A percentile compares a stretch with the other conserved stretches of the same genome.
These are phyloP conservation scores for Blastocystis hominis DNA, from an alignment of 352 stramenopile genomes.

Conservation along the genomic window DNA sequence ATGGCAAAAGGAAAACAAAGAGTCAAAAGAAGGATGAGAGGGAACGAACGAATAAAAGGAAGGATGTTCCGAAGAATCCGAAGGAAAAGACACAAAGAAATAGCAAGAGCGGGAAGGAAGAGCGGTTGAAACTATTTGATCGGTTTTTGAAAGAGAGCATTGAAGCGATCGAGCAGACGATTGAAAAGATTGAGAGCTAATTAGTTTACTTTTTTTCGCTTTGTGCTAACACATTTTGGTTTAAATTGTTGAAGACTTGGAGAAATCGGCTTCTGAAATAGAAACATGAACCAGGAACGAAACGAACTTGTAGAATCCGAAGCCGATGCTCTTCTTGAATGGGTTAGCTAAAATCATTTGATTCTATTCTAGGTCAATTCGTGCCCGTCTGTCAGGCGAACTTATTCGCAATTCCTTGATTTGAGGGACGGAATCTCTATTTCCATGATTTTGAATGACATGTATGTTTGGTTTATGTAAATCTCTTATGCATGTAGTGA, in stretches of 20 bases:
- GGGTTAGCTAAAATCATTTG: not conserved
- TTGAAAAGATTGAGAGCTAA: not conserved
- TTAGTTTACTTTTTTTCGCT: not conserved
- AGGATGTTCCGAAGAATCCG: too few species aligned
- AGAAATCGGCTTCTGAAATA: not conserved
- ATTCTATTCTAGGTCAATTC: conserved; percentile 19
- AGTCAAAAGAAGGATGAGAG: too few species aligned
- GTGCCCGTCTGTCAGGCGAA: not conserved
- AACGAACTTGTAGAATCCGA: not conserved
- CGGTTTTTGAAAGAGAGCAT: conserved; percentile 1
- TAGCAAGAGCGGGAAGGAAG: not conserved
- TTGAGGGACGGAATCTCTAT: conserved; percentile 22
- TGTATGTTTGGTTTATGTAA: not conserved
- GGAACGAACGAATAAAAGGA: too few species aligned
- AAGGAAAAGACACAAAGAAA: too few species aligned
- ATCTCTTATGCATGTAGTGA: not conserved
- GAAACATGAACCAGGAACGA: not conserved
- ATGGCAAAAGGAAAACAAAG: too few species aligned
- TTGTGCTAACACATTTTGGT: not conserved
- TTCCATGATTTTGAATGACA: conserved; percentile 25
- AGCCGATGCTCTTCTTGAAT: conserved; percentile 15
- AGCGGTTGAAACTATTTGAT: not conserved
- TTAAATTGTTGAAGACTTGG: not conserved
- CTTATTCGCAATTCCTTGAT: not conserved
- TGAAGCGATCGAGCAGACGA: not conserved